Percentiles rank a stretch among this genome's conserved stretches.
These are phyloP conservation scores for Hericium erinaceus DNA, from an alignment of 768 basidiomycete species.

Conservation along the genomic window DNA sequence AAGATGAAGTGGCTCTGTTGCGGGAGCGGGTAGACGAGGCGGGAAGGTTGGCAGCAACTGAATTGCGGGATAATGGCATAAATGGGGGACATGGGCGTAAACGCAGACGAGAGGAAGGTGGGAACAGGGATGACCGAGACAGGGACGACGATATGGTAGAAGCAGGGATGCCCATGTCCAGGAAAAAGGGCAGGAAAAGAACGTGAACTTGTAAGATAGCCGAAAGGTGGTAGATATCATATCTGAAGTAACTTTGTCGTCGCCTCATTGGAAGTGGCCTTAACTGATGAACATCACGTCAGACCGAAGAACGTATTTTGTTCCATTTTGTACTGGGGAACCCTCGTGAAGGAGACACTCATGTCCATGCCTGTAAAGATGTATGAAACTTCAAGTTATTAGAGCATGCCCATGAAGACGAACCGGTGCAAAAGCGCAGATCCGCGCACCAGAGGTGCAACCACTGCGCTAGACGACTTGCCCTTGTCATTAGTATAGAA, in stretches of 20 bases:
- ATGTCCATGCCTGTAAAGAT: slow-evolving; percentile 48
- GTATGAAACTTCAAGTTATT: background rate
- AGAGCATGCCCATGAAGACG: slow-evolving; percentile 6
- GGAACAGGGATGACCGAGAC: slow-evolving; percentile 19
- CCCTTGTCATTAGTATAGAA: slow-evolving; percentile 56
- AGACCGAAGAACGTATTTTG: slow-evolving; percentile 66
- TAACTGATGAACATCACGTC: slow-evolving; percentile 58
- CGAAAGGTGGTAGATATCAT: slow-evolving; percentile 17
- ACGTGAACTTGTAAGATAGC: no score
- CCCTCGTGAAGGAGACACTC: slow-evolving; percentile 71
- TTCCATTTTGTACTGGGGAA: slow-evolving; percentile 47
- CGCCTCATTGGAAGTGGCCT: slow-evolving; percentile 3
- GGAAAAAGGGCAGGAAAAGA: slow-evolving; percentile 39
- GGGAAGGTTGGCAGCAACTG: slow-evolving; percentile 59
- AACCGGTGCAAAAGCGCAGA: slow-evolving; percentile 61
- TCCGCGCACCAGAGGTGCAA: slow-evolving; percentile 47
- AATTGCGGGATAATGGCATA: slow-evolving; percentile 68
- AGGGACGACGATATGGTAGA: slow-evolving; percentile 84
- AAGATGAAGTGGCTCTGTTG: slow-evolving; percentile 81
- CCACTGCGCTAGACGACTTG: slow-evolving; percentile 38
- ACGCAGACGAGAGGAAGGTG: slow-evolving; percentile 36
- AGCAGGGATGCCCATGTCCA: slow-evolving; percentile 72
- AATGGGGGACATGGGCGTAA: slow-evolving; percentile 40
- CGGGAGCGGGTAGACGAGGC: slow-evolving; percentile 89
- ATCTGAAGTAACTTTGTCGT: background rate